Evolutionary conservation across 805 yeast species (phyloP).

Genomic region (Wickerhamia fluorescens): DNA sequence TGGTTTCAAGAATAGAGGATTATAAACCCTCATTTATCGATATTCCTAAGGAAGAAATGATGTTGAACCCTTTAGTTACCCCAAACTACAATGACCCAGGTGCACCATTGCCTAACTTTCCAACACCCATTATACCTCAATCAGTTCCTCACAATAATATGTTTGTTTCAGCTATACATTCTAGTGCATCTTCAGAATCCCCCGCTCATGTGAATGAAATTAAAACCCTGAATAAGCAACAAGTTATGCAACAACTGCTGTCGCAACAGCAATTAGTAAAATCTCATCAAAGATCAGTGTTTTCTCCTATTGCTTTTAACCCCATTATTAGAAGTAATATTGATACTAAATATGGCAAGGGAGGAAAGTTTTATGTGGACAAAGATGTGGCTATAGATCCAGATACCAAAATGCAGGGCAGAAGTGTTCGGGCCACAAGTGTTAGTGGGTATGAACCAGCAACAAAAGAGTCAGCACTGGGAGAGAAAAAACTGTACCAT

Average conservation of each 20-base stretch:
- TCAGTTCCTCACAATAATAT: conserved; percentile 8
- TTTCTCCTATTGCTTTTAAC: conserved; percentile 76
- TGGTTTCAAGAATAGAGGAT: too few relatives aligned
- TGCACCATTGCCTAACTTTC: conserved; percentile 63
- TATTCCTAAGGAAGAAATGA: conserved; percentile 55
- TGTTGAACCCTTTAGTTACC: conserved; percentile 34
- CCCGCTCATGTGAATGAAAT: too few relatives aligned
- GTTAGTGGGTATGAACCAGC: conserved; percentile 16
- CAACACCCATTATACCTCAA: conserved; percentile 39
- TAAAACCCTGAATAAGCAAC: too few relatives aligned
- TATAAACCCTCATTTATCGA: conserved; percentile 30
- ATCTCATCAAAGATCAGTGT: conserved; percentile 46
- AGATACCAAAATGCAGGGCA: conserved; percentile 12
- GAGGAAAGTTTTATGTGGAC: conserved; percentile 80
- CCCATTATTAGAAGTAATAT: conserved; percentile 70
- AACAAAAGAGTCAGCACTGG: conserved; percentile 4
- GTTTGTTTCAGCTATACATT: not conserved
- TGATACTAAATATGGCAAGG: conserved; percentile 80
- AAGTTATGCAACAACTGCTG: too few relatives aligned
- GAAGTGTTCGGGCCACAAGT: conserved; percentile 27
- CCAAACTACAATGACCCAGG: conserved; percentile 74
- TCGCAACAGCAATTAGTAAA: too few relatives aligned
- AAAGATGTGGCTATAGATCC: conserved; percentile 20
- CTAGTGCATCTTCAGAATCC: too few relatives aligned
- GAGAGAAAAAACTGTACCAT: not conserved